Conservation (phyloP, 345 rosid genomes). For the Sapria himalayana region DNA sequence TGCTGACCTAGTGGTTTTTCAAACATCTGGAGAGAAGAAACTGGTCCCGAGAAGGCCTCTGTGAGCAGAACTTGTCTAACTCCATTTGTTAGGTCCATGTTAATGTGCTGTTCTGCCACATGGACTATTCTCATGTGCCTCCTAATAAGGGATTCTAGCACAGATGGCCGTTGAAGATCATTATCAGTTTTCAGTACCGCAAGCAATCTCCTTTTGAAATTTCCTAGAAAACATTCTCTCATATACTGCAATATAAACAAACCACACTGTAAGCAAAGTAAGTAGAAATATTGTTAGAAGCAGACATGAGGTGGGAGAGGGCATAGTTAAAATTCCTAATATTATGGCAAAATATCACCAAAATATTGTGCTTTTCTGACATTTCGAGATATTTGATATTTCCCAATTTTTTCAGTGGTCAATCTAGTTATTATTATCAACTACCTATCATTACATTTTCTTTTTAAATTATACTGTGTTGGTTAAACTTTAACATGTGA, state of each 20-base stretch:
- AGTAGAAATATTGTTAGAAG: too few species aligned
- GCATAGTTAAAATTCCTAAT: too few species aligned
- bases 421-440: too few species aligned
- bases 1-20: slow-evolving; percentile 62
- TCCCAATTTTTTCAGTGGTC: too few species aligned
- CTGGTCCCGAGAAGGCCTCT: slow-evolving; percentile 85
- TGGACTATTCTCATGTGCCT: slow-evolving; percentile 86
- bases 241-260: slow-evolving; percentile 98
- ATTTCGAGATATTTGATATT: too few species aligned
- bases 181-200: slow-evolving; percentile 66
- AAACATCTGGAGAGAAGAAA: slow-evolving; percentile 52
- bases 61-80: slow-evolving; percentile 66
- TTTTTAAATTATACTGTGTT: too few species aligned
- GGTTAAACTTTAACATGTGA: too few species aligned
- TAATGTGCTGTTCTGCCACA: slow-evolving; percentile 93
- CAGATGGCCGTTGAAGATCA: slow-evolving; percentile 93
- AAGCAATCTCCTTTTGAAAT: slow-evolving; percentile 85
- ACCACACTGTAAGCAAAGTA: too few species aligned
- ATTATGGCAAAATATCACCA: too few species aligned
- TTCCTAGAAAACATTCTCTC: slow-evolving; percentile 95
- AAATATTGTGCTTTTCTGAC: too few species aligned
- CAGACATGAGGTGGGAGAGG: too few species aligned
- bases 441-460: too few species aligned
- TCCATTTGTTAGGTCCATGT: slow-evolving; percentile 98
- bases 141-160: slow-evolving; percentile 57